These are phyloP conservation scores for Musa beccarii DNA, from an alignment of 176 grass and related monocot genomes.

Conservation along the genomic window DNA sequence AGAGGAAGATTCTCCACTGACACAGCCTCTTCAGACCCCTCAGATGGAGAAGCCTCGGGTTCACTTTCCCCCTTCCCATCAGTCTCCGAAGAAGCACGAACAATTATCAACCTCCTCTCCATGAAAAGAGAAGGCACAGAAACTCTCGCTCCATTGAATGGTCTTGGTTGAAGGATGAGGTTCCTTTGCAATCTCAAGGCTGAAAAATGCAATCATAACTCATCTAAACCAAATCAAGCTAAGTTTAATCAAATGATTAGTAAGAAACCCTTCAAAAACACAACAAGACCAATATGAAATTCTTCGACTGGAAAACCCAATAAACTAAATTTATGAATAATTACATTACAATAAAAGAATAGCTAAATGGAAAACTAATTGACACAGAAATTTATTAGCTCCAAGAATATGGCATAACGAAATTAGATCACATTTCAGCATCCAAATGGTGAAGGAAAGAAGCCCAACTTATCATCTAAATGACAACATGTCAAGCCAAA, in stretches of 20 bases:
- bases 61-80: conserved; percentile 17
- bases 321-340: not conserved
- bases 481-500: not conserved
- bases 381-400: not conserved
- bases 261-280: not conserved
- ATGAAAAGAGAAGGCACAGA: conserved; percentile 9
- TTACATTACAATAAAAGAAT: too few relatives aligned
- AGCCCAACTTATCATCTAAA: not conserved
- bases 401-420: not conserved
- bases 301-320: not conserved
- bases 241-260: not conserved
- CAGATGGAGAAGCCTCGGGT: conserved; percentile 16
- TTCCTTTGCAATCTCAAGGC: conserved; percentile 41
- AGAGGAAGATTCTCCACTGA: conserved; percentile 54
- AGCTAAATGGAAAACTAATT: not conserved
- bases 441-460: not conserved
- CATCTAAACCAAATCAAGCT: not conserved
- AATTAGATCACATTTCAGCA: too few relatives aligned
- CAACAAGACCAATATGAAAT: not conserved
- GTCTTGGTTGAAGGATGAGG: conserved; percentile 9
- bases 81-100: conserved; percentile 37
- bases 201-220: conserved; percentile 28
- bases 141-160: conserved; percentile 20
- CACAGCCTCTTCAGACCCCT: conserved; percentile 23
- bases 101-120: conserved; percentile 39